Base-by-base conservation (phyloP, 2,329 filamentous ascomycete genomes). In the Fusarium mangiferae region DNA sequence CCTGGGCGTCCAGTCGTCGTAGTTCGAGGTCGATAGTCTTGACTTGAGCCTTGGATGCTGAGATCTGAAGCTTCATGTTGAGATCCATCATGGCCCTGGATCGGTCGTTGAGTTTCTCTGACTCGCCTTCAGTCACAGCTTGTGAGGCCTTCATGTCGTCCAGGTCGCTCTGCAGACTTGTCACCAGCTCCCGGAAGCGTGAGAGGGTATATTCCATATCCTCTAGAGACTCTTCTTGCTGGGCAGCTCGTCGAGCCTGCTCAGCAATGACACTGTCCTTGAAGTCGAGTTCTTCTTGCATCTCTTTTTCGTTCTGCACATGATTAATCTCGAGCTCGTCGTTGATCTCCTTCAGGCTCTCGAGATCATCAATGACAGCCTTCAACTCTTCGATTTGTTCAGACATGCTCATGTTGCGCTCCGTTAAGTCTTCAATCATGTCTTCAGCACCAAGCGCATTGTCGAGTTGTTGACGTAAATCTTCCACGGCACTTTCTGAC, bases 21-120 rank as follows among this genome's bases (percentile, higher is more conserved):
- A 98, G 86, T 81, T 98, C 95, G 36, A 98, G 87, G 75, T 98
- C 95, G 71, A 99, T 97, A 0, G 95, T 95, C 85, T 98, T 98
- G 78, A 94, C 92, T 81, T 98, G 96, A 6, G 96, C 93, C 85
- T 98, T 98, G 45, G 94, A 90, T 17, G 95, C 95, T 18, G 95
- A 97, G 63, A 93, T 90, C 79, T 98, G 96, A 48, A 99, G 88
- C 83, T 97, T 97, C 88, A 96, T 90, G 82, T 98, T 98, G 51
- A 99, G 88, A 79, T 99, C 96, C 90, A 98, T 93, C 92, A 99
- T 97, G 61, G 96, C 95, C 72, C 95, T 91, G 49, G 96, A 97
- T 71, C 94, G 93, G 77, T 90, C 93, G 74, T 92, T 95, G 62
- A 98, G 90, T 81, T 98, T 94, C 80, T 95, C 95, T 2, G 96